These are phyloP conservation scores for Echinochloa phyllopogon DNA, from an alignment of 176 grass and related monocot species.

Conservation along the genomic window DNA sequence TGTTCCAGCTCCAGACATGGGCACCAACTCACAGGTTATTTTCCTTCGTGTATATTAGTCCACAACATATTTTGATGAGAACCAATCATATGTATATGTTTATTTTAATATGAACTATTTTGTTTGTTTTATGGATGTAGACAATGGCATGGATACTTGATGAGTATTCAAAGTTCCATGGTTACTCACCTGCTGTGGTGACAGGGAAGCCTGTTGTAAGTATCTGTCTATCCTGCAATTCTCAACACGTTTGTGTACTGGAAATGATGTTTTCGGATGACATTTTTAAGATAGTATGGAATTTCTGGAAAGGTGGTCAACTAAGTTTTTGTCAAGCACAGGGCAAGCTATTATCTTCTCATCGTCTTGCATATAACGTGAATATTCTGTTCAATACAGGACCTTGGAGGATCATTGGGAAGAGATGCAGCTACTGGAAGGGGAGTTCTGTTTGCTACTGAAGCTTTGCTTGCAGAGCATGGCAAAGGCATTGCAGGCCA, in stretches of 20 bases:
- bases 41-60: constrained; percentile 6
- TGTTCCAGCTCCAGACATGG: constrained; percentile 96
- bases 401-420: constrained; percentile 90
- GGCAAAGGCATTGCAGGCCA: constrained; percentile 81
- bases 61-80: background rate
- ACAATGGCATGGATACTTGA: constrained; percentile 99
- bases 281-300: background rate
- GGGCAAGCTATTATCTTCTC: background rate
- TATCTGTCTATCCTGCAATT: background rate
- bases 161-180: constrained; percentile 95
- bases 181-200: constrained; percentile 91
- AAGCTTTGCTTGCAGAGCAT: constrained; percentile 89
- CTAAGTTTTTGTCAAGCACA: background rate
- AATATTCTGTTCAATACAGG: constrained; percentile 50
- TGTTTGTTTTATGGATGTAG: constrained; percentile 40
- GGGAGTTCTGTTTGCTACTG: constrained; percentile 88
- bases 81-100: background rate
- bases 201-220: constrained; percentile 97
- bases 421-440: constrained; percentile 95
- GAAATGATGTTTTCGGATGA: constrained; percentile 9
- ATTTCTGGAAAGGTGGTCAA: background rate
- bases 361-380: background rate
- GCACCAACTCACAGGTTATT: constrained; percentile 83
- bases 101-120: constrained; percentile 18
- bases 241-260: background rate